Conservation (phyloP, 2,329 filamentous ascomycete genomes). For the Cercospora berteroae region DNA sequence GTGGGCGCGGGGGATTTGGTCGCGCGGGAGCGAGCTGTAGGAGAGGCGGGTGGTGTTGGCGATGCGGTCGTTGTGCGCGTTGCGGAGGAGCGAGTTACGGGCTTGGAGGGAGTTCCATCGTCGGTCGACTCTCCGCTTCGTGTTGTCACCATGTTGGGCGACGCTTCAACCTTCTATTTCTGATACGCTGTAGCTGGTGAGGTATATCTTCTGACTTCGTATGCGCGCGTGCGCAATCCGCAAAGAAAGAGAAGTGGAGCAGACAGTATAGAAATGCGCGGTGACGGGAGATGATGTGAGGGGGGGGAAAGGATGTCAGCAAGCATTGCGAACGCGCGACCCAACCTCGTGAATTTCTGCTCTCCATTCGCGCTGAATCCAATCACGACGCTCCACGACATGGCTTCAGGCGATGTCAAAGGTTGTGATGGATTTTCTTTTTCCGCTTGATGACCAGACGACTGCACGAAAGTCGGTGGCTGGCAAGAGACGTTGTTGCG, state of each 20-base stretch:
- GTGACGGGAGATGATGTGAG: background rate
- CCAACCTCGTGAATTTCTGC: background rate
- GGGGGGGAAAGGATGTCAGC: background rate
- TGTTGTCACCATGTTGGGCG: conserved; percentile 18
- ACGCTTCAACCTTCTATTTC: background rate
- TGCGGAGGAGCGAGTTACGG: conserved; percentile 24
- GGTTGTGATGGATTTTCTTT: background rate
- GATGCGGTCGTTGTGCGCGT: conserved; percentile 10
- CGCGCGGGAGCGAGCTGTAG: conserved; percentile 2
- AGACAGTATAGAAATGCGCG: background rate
- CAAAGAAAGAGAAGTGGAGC: background rate
- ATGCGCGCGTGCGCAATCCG: background rate
- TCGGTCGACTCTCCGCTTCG: conserved; percentile 15
- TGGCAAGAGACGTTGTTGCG: background rate
- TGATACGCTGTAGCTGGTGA: background rate
- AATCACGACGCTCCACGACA: background rate
- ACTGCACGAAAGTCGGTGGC: background rate
- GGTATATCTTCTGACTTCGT: background rate
- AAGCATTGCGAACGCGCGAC: background rate
- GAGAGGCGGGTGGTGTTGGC: conserved; percentile 11
- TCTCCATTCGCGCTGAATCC: background rate
- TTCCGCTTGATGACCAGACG: background rate
- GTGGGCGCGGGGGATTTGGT: conserved; percentile 32
- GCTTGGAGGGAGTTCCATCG: conserved; percentile 26
- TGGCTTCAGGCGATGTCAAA: background rate